Evolutionary conservation across 768 basidiomycete genomes (phyloP), one percentile per base, ranked within the genome.

Genomic region (Infundibulicybe gibba): DNA sequence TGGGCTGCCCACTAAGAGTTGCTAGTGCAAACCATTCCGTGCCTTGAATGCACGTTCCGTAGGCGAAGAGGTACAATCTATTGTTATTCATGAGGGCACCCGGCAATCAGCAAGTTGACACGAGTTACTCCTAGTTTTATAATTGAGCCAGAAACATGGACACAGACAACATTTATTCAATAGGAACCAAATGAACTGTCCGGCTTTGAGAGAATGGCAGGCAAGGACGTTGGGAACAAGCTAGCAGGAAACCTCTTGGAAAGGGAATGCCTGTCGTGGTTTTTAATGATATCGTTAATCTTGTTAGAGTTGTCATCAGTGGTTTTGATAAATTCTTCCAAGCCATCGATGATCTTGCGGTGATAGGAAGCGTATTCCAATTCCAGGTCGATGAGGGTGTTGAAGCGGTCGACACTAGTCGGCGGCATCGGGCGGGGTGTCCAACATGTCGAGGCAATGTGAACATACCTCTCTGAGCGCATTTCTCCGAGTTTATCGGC

Each of bases 321-420:
- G 32, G 62, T 59, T 48, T 73, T 68, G 42, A 65, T 61, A 45
- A 76, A 60, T 14, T 74, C 72, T 33, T 76, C 74, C 50, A 75
- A 64, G 15, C 62, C 63, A 40, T 57, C 53, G 41, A 68, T 57
- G 34, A 80, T 61, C 25, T 68, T 62, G 37, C 66, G 64, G 48
- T 74, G 67, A 44, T 69, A 65, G 19, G 49, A 60, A 32, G 74
- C 66, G 52, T 83, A 85, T 44, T 75, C 72, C 44, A 72, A 69
- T 54, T 83, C 79, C 14, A 84, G 68, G 44, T 72, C 71, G 25
- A 85, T 71, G 25, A 86, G 60, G 12, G 51, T 59, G 54, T 83
- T 79, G 60, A 77, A 82, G 53, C 78, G 71, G 15, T 52, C 60
- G 35, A 69, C 67, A 44, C 84, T 86, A 49, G 40, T 10, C 25